A percentile compares a stretch with the other conserved stretches of the same genome.
phyloP scores from a whole-genome alignment of 345 rosid species.

The Murraya koenigii region DNA sequence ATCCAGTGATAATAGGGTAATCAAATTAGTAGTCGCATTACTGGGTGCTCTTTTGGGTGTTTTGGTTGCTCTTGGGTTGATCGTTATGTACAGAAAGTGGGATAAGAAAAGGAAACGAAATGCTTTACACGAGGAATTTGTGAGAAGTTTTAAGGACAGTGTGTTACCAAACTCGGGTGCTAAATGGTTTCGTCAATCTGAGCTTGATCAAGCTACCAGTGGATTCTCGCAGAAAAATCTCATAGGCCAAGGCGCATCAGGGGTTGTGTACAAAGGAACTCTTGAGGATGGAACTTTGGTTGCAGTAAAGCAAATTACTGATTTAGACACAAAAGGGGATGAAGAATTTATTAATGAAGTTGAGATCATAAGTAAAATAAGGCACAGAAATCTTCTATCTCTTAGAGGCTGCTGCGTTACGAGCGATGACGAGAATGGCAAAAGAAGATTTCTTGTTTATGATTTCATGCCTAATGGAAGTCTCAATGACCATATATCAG shows the following conservation, averaged over 20 bases:
- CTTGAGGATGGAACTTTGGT: constrained; percentile 48
- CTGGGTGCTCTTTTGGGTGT: constrained; percentile 39
- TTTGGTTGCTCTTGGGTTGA: constrained; percentile 25
- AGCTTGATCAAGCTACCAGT: constrained; percentile 50
- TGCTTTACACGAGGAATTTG: constrained; percentile 34
- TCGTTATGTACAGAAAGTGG: constrained; percentile 30
- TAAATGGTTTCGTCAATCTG: constrained; percentile 50
- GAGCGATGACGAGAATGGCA: constrained; percentile 38
- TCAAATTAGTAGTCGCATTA: constrained; percentile 26
- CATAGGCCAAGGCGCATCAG: constrained; percentile 51
- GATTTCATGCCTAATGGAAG: constrained; percentile 66
- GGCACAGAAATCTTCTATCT: constrained; percentile 59
- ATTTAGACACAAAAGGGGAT: constrained; percentile 46
- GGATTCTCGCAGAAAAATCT: constrained; percentile 46
- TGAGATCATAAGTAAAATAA: constrained; percentile 59
- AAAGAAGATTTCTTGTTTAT: constrained; percentile 48
- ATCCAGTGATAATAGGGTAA: background rate
- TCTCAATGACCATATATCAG: constrained; percentile 39
- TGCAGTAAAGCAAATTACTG: constrained; percentile 51
- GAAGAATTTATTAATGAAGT: constrained; percentile 63
- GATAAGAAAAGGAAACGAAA: constrained; percentile 23
- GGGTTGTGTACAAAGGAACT: constrained; percentile 49
- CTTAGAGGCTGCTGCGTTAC: constrained; percentile 67
- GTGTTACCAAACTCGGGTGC: constrained; percentile 50
- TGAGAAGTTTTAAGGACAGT: constrained; percentile 32